phyloP scores from a whole-genome alignment of 169 alveolate genomes.

The Cystoisospora suis region DNA sequence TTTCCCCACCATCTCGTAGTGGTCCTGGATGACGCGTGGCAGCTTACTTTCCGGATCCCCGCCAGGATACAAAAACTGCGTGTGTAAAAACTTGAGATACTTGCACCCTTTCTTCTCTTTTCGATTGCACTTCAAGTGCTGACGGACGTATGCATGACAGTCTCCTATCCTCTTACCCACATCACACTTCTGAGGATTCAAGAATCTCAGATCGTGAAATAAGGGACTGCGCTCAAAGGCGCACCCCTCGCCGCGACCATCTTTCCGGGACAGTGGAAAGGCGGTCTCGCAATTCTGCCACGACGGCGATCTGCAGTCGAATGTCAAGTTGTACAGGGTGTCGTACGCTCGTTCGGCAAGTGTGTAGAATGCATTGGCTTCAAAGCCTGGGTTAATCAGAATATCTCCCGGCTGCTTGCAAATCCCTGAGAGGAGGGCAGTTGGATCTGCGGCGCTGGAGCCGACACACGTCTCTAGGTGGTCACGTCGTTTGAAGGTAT shows the following conservation, averaged over 20 bases:
- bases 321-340: conserved; percentile 8
- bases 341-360: background rate
- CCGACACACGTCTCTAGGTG: conserved; percentile 1
- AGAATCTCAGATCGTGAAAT: background rate
- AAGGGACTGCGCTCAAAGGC: conserved; percentile 39
- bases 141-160: conserved; percentile 38
- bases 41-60: background rate
- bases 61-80: conserved; percentile 16
- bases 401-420: conserved; percentile 30
- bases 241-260: conserved; percentile 25
- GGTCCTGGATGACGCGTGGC: background rate
- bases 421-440: background rate
- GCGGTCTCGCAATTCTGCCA: conserved; percentile 37
- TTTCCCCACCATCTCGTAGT: background rate
- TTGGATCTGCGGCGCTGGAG: background rate
- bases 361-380: background rate
- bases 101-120: conserved; percentile 18
- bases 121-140: conserved; percentile 7
- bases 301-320: conserved; percentile 29
- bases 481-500: conserved; percentile 1
- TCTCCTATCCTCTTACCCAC: conserved; percentile 38
- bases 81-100: conserved; percentile 22
- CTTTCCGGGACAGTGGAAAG: conserved; percentile 18
- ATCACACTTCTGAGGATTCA: conserved; percentile 31
- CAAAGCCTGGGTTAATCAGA: conserved; percentile 34